Conservation (phyloP, 805 yeast genomes). For the Candida glaebosa region DNA sequence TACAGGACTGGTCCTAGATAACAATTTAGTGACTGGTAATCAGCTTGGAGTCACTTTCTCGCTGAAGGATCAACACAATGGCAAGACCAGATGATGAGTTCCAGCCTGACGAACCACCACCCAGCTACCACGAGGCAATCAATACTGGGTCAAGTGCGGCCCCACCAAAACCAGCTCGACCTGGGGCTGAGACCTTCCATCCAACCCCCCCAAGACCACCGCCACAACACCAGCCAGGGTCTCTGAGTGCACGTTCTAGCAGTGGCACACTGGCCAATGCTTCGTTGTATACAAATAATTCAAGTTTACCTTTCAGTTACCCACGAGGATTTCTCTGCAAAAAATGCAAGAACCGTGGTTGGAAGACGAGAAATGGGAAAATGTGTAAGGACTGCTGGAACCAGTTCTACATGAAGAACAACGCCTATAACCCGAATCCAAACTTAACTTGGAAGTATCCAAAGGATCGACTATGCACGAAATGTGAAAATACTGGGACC, state of each 20-base stretch:
- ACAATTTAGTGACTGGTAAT: too few species aligned
- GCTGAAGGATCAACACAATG: too few species aligned
- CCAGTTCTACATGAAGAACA: slow-evolving; percentile 19
- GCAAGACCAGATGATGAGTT: slow-evolving; percentile 7
- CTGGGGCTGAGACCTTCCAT: too few species aligned
- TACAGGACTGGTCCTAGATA: too few species aligned
- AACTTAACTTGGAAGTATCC: slow-evolving; percentile 68
- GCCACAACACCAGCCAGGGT: too few species aligned
- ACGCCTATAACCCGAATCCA: slow-evolving; percentile 46
- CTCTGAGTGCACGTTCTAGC: too few species aligned
- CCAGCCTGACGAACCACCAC: slow-evolving; percentile 31
- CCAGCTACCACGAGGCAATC: slow-evolving; percentile 47
- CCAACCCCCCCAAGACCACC: slow-evolving; percentile 7
- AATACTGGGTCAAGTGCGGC: slow-evolving; percentile 15
- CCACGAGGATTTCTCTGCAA: slow-evolving; percentile 60
- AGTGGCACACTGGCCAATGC: too few species aligned
- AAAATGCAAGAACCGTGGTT: slow-evolving; percentile 75
- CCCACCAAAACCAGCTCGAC: slow-evolving; percentile 11
- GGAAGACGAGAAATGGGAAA: slow-evolving; percentile 51
- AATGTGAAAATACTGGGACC: slow-evolving; percentile 74
- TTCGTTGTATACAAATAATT: slow-evolving; percentile 20
- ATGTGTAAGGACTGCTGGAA: slow-evolving; percentile 57
- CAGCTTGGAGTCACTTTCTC: too few species aligned
- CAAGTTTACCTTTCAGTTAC: slow-evolving; percentile 59
- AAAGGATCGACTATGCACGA: slow-evolving; percentile 52